Evolutionary conservation across 352 stramenopile genomes (phyloP).

Genomic region (Blastocystis sp.): DNA sequence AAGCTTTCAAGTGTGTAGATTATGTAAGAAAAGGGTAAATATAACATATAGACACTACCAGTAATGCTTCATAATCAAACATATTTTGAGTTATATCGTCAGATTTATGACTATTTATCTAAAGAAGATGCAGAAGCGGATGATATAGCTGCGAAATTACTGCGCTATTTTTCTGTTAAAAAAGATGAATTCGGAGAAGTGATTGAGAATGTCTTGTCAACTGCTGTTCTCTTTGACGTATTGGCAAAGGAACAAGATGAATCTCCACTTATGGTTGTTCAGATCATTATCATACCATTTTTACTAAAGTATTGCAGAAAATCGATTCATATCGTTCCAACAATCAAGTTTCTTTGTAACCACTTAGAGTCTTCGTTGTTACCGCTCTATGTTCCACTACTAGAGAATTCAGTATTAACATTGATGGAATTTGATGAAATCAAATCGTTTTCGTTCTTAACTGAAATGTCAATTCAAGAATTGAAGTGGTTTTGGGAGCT

Average conservation of each 20-base stretch:
- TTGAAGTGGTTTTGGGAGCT: conserved; percentile 51
- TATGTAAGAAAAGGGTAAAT: not conserved
- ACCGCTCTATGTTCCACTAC: not conserved
- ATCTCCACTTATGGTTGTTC: not conserved
- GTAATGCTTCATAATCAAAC: not conserved
- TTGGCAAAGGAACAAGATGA: not conserved
- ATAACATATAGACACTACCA: not conserved
- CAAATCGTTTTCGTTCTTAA: conserved; percentile 26
- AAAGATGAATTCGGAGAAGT: not conserved
- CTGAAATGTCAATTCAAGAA: not conserved
- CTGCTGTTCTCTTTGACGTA: not conserved
- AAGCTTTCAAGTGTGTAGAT: not conserved
- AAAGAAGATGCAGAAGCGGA: not conserved
- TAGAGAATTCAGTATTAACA: conserved; percentile 17
- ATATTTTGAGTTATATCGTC: not conserved
- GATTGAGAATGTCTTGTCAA: not conserved
- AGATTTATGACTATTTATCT: not conserved
- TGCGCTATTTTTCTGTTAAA: not conserved
- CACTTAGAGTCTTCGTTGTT: not conserved
- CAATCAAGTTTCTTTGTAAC: conserved; percentile 9
- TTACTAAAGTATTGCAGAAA: not conserved
- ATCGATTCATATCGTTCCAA: not conserved
- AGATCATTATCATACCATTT: conserved; percentile 4
- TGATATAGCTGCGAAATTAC: not conserved
- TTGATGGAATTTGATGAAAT: conserved; percentile 33